Percentiles rank a stretch among this genome's conserved stretches.
Evolutionary conservation across 164 flowering plant genomes (phyloP).

Genomic region (Aristolochia fimbriata): DNA sequence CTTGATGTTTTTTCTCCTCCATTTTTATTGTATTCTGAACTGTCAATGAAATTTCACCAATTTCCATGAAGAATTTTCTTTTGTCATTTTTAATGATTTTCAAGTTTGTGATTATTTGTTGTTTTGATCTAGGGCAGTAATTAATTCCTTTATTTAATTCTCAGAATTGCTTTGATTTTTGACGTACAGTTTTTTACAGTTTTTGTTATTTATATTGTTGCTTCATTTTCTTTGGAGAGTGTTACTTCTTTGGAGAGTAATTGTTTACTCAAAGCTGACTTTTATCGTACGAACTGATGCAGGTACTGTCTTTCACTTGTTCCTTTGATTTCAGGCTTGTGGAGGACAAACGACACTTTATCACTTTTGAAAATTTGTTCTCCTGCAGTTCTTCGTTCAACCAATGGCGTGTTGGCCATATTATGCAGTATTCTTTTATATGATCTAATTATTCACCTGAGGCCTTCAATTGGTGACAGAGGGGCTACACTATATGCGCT

Average conservation of each 20-base stretch:
- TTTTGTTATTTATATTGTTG: no score
- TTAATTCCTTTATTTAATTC: no score
- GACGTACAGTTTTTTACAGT: no score
- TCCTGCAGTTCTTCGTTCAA: conserved; percentile 56
- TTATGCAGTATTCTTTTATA: conserved; percentile 58
- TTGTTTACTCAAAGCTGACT: conserved; percentile 14
- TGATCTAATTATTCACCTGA: conserved; percentile 49
- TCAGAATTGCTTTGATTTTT: no score
- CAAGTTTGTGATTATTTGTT: no score
- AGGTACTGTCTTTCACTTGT: conserved; percentile 95
- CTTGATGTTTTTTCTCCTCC: no score
- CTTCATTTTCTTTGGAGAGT: no score
- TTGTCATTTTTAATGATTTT: no score
- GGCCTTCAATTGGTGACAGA: conserved; percentile 49
- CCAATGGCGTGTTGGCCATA: conserved; percentile 60
- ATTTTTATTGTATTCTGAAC: no score
- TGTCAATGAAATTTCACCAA: no score
- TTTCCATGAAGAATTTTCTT: background rate
- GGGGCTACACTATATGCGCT: conserved; percentile 54
- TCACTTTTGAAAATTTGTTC: conserved; percentile 54
- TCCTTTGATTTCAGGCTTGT: conserved; percentile 68
- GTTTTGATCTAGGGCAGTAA: no score
- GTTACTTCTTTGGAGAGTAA: no score
- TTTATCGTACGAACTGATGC: conserved; percentile 30
- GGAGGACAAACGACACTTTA: conserved; percentile 18